Percentiles rank a stretch among this genome's conserved stretches.
These are phyloP conservation scores for Jackrogersella multiformis DNA, from an alignment of 495 filamentous ascomycete genomes.

Conservation along the genomic window DNA sequence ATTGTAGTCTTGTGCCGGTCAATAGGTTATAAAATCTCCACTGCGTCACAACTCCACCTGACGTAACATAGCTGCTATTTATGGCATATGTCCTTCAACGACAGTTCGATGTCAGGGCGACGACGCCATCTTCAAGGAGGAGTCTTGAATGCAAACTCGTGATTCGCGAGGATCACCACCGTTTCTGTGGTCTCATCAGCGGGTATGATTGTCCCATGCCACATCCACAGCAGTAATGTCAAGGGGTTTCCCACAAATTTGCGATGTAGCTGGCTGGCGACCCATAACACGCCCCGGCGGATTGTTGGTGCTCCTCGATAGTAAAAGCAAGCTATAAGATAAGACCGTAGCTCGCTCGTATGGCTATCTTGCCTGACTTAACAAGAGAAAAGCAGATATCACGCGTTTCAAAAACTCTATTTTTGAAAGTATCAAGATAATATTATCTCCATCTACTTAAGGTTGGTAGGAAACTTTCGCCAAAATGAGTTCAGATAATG, in stretches of 20 bases:
- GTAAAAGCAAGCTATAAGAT: neutral
- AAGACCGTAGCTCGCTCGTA: no score
- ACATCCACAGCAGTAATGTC: neutral
- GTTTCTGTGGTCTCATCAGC: constrained; percentile 1
- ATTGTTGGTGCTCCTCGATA: neutral
- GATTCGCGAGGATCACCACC: constrained; percentile 1
- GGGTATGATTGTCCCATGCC: constrained; percentile 10
- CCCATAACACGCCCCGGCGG: neutral
- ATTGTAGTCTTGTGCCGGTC: neutral
- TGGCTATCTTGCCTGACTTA: no score
- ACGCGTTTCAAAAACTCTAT: no score
- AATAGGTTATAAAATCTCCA: no score
- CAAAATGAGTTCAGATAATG: no score
- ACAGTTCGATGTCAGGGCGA: neutral
- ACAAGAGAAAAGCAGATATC: no score
- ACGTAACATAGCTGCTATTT: neutral
- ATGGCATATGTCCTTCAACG: neutral
- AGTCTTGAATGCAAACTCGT: neutral
- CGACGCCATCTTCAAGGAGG: neutral
- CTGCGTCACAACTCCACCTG: constrained; percentile 1
- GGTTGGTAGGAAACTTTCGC: no score
- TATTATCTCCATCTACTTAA: no score
- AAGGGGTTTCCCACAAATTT: neutral
- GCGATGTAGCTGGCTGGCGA: neutral
- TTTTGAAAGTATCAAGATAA: no score